Base-by-base conservation (phyloP, 208 protist species). In the Phytomonas francai region DNA sequence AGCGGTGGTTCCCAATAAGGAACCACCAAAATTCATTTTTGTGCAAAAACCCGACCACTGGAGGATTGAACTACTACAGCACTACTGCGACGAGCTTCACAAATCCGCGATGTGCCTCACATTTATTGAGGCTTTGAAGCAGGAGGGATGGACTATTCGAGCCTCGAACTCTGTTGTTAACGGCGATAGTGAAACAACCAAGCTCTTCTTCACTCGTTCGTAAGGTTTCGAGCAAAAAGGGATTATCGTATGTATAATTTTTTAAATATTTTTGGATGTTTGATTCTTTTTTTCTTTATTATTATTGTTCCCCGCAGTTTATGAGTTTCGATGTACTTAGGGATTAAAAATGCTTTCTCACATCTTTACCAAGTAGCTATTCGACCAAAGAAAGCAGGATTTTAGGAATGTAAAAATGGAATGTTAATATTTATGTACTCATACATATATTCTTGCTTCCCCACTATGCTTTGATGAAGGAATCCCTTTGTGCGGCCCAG, bases 31-130 rank as follows among this genome's bases (percentile, higher is more conserved):
- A 70, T 96, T 97, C 71, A 57, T 79, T 11, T 93, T 92, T 59
- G 49, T 87, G 49, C 61, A 76, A 19, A 86, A 87, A 63, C 89
- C 92, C 4, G 85, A 94, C 67, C 83, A 95, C 85, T 97, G 89
- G 90, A 79, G 78, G 59, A 90, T 94, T 76, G 89, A 94, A 49
- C 73, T 97, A 16, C 77, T 76, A 28, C 89, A 94, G 78, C 92
- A 97, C 70, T 97, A 89, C 71, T 97, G 92, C 68, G 80, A 97
- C 65, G 86, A 96, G 59, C 78, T 97, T 3, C 89, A 94, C 80
- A 89, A 91, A 63, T 88, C 89, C 0, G 57, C 83, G 29, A 82
- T 96, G 39, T 91, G 81, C 56, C 76, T 92, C 12, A 74, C 82
- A 1, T 83, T 97, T 49, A 87, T 94, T 34, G 76, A 92, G 71